Conservation (phyloP, 495 filamentous ascomycete species). For the Talaromyces wortmannii region DNA sequence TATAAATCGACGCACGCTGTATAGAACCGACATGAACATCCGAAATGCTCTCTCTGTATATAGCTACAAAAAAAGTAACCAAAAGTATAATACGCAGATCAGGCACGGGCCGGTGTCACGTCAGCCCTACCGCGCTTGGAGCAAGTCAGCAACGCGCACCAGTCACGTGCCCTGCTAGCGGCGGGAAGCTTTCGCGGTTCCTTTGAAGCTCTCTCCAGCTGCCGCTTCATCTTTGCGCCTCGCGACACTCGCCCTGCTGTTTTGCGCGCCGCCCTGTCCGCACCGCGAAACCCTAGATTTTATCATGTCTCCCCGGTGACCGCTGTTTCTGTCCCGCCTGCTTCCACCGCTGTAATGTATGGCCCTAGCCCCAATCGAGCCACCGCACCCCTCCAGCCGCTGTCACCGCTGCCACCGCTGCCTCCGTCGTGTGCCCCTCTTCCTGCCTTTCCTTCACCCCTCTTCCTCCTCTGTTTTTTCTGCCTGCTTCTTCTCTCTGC, state of each 20-base stretch:
- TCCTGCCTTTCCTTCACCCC: conserved; percentile 4
- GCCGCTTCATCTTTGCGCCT: neutral
- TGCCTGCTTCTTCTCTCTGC: conserved; percentile 2
- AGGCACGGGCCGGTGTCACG: neutral
- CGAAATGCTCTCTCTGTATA: neutral
- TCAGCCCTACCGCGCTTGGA: neutral
- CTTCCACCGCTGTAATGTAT: neutral
- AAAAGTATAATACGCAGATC: neutral
- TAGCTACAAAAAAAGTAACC: neutral
- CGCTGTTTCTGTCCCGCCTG: neutral
- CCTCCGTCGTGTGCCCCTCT: neutral
- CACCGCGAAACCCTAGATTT: neutral
- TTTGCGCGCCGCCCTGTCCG: neutral
- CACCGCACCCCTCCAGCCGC: neutral
- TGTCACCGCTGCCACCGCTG: neutral
- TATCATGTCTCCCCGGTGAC: neutral
- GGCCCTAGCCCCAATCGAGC: conserved; percentile 3
- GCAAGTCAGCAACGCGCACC: neutral
- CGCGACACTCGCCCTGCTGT: neutral
- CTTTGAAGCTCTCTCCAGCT: neutral
- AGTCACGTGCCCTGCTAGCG: neutral
- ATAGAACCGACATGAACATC: neutral
- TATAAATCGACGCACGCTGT: too few relatives aligned
- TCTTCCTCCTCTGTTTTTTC: conserved; percentile 4
- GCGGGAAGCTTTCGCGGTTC: neutral